Evolutionary conservation across 306 rosid species (phyloP).

Genomic region (Abrus pulchellus): DNA sequence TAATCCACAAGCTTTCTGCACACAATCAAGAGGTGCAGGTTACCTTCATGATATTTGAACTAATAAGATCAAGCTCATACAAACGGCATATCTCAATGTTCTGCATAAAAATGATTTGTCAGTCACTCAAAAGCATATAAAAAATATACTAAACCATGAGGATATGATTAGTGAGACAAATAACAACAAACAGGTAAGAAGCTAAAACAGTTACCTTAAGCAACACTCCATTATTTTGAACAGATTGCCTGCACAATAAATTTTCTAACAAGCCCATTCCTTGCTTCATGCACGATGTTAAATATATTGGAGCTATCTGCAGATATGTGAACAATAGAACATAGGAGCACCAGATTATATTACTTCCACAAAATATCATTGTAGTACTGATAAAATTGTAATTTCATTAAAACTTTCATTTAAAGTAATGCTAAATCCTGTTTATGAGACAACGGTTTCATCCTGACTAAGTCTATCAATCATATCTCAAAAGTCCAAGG

Average conservation of each 20-base stretch:
- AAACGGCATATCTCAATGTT: constrained; percentile 91
- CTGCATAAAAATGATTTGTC: constrained; percentile 58
- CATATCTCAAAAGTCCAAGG: constrained; percentile 34
- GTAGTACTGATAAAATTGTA: constrained; percentile 2
- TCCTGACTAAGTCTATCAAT: constrained; percentile 31
- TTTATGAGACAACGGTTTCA: constrained; percentile 4
- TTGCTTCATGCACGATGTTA: constrained; percentile 93
- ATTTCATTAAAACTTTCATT: neutral
- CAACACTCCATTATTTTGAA: constrained; percentile 70
- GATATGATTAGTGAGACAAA: constrained; percentile 31
- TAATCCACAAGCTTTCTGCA: constrained; percentile 29
- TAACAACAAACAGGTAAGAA: constrained; percentile 29
- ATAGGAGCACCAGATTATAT: constrained; percentile 46
- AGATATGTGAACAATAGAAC: constrained; percentile 49
- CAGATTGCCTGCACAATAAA: constrained; percentile 77
- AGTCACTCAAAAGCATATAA: constrained; percentile 49
- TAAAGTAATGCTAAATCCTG: constrained; percentile 12
- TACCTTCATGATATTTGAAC: constrained; percentile 93
- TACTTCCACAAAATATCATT: constrained; percentile 36
- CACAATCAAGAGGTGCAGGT: constrained; percentile 30
- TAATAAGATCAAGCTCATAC: constrained; percentile 72
- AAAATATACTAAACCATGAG: constrained; percentile 24
- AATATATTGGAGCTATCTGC: constrained; percentile 97
- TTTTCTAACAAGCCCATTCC: constrained; percentile 90
- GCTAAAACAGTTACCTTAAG: constrained; percentile 72